A percentile compares a stretch with the other conserved stretches of the same genome.
Evolutionary conservation across 306 rosid species (phyloP).

Genomic region (Quercus aquifolioides): DNA sequence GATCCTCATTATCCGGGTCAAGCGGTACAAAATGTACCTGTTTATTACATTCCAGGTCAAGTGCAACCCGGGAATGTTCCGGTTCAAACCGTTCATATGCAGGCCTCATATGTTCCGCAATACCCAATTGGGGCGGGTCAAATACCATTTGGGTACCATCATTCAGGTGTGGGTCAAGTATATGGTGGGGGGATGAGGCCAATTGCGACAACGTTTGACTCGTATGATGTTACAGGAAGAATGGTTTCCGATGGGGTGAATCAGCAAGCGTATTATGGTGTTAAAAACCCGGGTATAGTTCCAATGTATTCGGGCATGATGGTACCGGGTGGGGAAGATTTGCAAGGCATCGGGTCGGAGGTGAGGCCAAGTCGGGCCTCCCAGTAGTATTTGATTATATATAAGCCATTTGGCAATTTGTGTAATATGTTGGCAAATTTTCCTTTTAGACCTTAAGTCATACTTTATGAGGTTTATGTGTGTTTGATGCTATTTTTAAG

Average conservation of each 20-base stretch:
- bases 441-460: background rate
- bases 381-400: slow-evolving; percentile 18
- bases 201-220: slow-evolving; percentile 26
- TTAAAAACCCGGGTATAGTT: slow-evolving; percentile 33
- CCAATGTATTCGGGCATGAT: slow-evolving; percentile 27
- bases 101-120: slow-evolving; percentile 44
- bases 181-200: slow-evolving; percentile 52
- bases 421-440: background rate
- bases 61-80: slow-evolving; percentile 41
- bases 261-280: slow-evolving; percentile 55
- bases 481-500: too few relatives aligned
- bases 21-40: slow-evolving; percentile 33
- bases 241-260: slow-evolving; percentile 37
- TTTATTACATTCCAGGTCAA: slow-evolving; percentile 44
- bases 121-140: slow-evolving; percentile 40
- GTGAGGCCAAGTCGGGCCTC: slow-evolving; percentile 41
- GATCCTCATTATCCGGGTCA: slow-evolving; percentile 44
- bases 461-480: too few relatives aligned
- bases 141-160: slow-evolving; percentile 54
- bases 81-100: slow-evolving; percentile 38
- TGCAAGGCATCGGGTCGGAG: slow-evolving; percentile 47
- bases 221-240: slow-evolving; percentile 34
- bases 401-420: background rate
- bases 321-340: slow-evolving; percentile 42
- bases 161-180: slow-evolving; percentile 49